Evolutionary conservation across 2,329 filamentous ascomycete genomes (phyloP), one percentile per base, ranked within the genome.

Genomic region (Neofusicoccum ribis): DNA sequence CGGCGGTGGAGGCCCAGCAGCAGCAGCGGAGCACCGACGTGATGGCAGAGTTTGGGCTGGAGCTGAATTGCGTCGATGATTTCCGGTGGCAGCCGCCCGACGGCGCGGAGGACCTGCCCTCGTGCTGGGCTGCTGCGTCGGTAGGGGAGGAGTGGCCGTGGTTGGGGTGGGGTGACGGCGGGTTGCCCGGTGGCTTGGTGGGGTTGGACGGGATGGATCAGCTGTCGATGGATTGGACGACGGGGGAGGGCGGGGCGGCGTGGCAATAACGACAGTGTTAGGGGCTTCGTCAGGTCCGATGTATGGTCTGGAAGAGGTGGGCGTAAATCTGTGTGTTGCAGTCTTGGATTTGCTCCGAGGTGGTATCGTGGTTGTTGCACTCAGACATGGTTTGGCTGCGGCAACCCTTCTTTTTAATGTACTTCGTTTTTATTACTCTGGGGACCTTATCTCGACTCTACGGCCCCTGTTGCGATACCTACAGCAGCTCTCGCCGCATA

Each of bases 401-500:
- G 27, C 27, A 31, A 5, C 5, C 27, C 27, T 31, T 31, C 6
- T 31, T 31, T 31, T 31, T 7, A 5, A 31, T 31, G 27, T 31
- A 31, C 5, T 31, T 31, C 50, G 37, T 52, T 37, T 47, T 20
- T 17, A 36, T 47, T 37, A 60, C 12, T 60, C 56, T 36, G 43
- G 56, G 9, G 27, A n/a, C 41, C 7, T 60, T 11, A 31, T n/a
- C 27, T 60, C 56, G 7, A 47, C 43, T 37, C 56, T 46, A 23
- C 54, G 27, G 12, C 43, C 41, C 41, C 56, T 60, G 31, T 60
- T 60, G 23, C 56, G 56, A 62, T 83, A 84, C 64, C 82, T 74
- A 70, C 85, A 86, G 63, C 82, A 83, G 12, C 75, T 70, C 72
- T 85, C 83, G 4, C 83, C 83, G 69, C 84, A 87, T 0, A 85